These are phyloP conservation scores for Cryphonectria radicalis DNA, from an alignment of 2,329 filamentous ascomycete genomes.

Conservation along the genomic window DNA sequence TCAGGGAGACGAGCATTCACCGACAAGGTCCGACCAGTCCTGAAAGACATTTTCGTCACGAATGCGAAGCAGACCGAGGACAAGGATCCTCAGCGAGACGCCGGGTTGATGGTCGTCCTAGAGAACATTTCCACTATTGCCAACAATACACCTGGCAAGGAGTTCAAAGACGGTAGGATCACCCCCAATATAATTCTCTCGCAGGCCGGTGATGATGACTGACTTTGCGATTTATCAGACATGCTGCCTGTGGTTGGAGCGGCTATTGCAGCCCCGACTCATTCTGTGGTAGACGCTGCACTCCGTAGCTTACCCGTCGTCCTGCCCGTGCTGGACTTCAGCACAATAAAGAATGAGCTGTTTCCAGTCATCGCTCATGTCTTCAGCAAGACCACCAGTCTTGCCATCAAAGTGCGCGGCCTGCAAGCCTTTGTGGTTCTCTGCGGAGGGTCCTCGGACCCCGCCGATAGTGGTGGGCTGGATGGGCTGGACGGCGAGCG, in stretches of 20 bases:
- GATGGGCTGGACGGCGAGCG: constrained; percentile 68
- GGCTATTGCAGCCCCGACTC: constrained; percentile 86
- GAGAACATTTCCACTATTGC: constrained; percentile 80
- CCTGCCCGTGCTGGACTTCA: constrained; percentile 91
- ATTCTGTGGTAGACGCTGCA: constrained; percentile 84
- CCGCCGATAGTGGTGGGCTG: constrained; percentile 68
- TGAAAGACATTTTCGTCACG: constrained; percentile 81
- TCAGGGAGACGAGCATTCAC: constrained; percentile 78
- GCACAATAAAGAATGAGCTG: constrained; percentile 93
- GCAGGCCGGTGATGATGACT: constrained; percentile 18
- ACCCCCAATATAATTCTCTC: background rate
- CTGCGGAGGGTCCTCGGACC: constrained; percentile 73
- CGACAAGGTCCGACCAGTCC: constrained; percentile 81
- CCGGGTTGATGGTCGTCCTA: constrained; percentile 87
- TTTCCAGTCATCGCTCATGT: constrained; percentile 91
- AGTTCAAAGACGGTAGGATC: constrained; percentile 84
- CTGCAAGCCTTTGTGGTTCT: constrained; percentile 88
- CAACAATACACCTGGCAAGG: constrained; percentile 83
- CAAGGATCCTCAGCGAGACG: constrained; percentile 81
- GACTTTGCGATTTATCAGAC: constrained; percentile 55
- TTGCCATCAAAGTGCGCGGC: constrained; percentile 92
- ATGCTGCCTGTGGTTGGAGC: constrained; percentile 84
- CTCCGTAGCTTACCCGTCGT: constrained; percentile 78
- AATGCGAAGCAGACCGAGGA: constrained; percentile 66
- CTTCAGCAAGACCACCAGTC: constrained; percentile 89